Evolutionary conservation across 257 asterid genomes (phyloP), one percentile per base, ranked within the genome.

Genomic region (Solanum habrochaites): DNA sequence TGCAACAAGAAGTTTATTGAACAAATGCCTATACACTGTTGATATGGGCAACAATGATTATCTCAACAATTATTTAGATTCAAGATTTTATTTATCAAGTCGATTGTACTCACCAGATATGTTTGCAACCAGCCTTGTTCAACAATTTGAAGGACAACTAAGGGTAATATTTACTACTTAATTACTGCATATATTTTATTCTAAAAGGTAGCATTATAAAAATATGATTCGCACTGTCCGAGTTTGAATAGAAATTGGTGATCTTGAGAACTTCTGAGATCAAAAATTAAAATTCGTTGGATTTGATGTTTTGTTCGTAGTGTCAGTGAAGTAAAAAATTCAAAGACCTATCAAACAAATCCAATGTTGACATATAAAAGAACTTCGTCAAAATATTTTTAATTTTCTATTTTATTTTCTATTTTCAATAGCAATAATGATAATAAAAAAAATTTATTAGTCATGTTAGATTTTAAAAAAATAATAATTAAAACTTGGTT

Each of bases 1-100:
- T 56, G 25, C 87, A 75, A 85, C 93, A 60, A 83, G 90, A 82
- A 71, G 13, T 7, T 90, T 74, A 56, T 92, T 93, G 13, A 47
- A 62, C 42, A 90, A 91, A 75, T 91, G 94, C n/a, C 47, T 92
- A 23, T 93, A 93, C 66, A 83, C 83, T 27, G 83, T 88, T 18
- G 91, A 85, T 9, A 72, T 92, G 6, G 95, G 95, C 31, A 93
- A 89, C 87, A 93, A 93, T 21, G 95, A 91, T 74, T 93, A 92
- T 90, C 47, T 93, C 49, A 92, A 91, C 89, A 93, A 93, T 80
- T 93, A 93, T 85, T 87, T 56, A 60, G 8, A 27, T 32, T 93
- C 95, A 0, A 86, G 70, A 2, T 52, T 77, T 85, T 93, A 90
- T 27, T 1, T 62, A 43, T 88, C 91, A 5, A 92, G 93, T 64